Base-by-base conservation (phyloP, 2,329 filamentous ascomycete species). In the Pseudogymnoascus sp. region DNA sequence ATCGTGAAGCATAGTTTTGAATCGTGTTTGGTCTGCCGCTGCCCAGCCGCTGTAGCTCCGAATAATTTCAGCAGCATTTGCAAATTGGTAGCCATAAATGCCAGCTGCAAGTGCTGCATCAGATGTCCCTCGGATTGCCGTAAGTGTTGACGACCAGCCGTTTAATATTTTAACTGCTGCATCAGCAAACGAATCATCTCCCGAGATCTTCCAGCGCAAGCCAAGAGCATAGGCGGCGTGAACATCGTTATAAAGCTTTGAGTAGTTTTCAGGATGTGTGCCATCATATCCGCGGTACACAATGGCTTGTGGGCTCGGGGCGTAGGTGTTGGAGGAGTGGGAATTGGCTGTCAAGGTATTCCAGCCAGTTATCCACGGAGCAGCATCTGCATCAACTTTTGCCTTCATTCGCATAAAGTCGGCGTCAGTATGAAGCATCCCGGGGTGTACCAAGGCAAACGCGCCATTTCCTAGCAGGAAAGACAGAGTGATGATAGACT, bases 81-180 rank as follows among this genome's bases (percentile, higher is more conserved):
- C 78, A 11, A 80, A 69, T 64, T 81, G 71, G 62, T 80, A 79
- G 0, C 79, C 78, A 36, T 81, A 77, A 1, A 81, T 65, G 0
- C 79, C 78, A 0, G 76, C 70, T 0, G 75, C 74, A 2, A 81
- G 75, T 62, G 71, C 76, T 25, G 67, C 72, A 63, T 80, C 77
- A 3, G 70, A 67, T 23, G 64, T 72, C 0, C 77, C 77, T 12
- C 63, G 65, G 36, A 79, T 73, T 1, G 60, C 56, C 0, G 67
- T 71, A 5, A 79, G 64, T 1, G 73, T 76, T 5, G 66, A 67
- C 14, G 64, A 53, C 78, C 77, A 80, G 2, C 69, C 74, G 56
- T 75, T 71, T 5, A 80, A 68, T 37, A 78, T 76, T 2, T 65
- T 65, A 11, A 71, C 70, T 0, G 77, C 74, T 0, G 76, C 68